phyloP scores from a whole-genome alignment of 2,329 filamentous ascomycete species.

The Raffaelea deltoideospora region DNA sequence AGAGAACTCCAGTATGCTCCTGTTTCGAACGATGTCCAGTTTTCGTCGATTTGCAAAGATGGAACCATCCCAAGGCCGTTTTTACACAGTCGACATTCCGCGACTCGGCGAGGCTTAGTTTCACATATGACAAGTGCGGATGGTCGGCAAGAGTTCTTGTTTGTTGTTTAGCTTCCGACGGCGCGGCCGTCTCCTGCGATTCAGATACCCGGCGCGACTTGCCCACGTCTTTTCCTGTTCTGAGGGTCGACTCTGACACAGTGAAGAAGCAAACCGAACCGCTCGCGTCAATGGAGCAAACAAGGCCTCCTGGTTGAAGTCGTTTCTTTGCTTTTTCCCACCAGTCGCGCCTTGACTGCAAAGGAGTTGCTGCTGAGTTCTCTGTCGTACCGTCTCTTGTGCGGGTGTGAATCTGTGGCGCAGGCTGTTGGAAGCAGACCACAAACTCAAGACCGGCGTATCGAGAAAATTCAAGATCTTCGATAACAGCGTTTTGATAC shows the following conservation, averaged over 20 bases:
- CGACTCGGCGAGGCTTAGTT: constrained; percentile 7
- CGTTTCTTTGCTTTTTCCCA: constrained; percentile 34
- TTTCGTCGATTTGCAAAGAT: too few relatives aligned
- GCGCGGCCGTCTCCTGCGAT: background rate
- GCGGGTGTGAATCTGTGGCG: too few relatives aligned
- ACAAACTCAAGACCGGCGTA: constrained; percentile 27
- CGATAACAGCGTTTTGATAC: constrained; percentile 20
- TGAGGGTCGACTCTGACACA: constrained; percentile 18
- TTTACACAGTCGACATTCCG: background rate
- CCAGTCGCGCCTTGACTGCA: constrained; percentile 26
- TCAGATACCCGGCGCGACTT: background rate
- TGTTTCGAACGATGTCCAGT: constrained; percentile 10
- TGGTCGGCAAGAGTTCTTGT: constrained; percentile 18
- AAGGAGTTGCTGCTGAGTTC: too few relatives aligned
- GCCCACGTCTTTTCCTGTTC: constrained; percentile 7
- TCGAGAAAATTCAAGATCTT: constrained; percentile 19
- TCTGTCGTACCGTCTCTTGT: too few relatives aligned
- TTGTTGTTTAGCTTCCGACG: background rate
- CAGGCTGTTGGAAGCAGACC: constrained; percentile 30
- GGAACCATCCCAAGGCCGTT: background rate
- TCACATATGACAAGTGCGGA: constrained; percentile 14
- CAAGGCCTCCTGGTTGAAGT: constrained; percentile 31
- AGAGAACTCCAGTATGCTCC: constrained; percentile 24
- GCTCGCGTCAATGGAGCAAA: constrained; percentile 29
- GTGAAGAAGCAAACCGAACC: constrained; percentile 25